A percentile compares a stretch with the other conserved stretches of the same genome.
Evolutionary conservation across 192 early-diverging fungal species (phyloP).

Genomic region (Coemansia sp.): DNA sequence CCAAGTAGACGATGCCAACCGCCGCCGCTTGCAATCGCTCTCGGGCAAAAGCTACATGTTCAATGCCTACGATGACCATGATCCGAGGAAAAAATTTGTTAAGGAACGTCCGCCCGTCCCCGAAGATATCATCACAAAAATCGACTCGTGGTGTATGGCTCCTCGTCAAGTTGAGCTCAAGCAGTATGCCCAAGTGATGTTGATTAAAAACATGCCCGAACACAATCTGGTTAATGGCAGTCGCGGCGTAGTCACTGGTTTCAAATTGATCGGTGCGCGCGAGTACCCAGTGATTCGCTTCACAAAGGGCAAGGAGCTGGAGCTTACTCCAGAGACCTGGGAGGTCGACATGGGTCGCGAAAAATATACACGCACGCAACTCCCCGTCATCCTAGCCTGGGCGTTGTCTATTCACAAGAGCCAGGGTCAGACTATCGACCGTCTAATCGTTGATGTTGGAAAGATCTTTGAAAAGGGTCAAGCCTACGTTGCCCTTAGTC

Average conservation of each 20-base stretch:
- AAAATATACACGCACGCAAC: slow-evolving; percentile 53
- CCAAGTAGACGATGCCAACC: slow-evolving; percentile 79
- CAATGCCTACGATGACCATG: slow-evolving; percentile 53
- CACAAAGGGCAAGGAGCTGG: slow-evolving; percentile 51
- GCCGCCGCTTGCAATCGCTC: slow-evolving; percentile 57
- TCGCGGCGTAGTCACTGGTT: slow-evolving; percentile 63
- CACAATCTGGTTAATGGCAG: slow-evolving; percentile 77
- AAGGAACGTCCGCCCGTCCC: not conserved
- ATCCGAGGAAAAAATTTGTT: not conserved
- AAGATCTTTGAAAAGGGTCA: slow-evolving; percentile 83
- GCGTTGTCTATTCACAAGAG: slow-evolving; percentile 87
- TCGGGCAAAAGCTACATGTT: slow-evolving; percentile 57
- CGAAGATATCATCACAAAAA: slow-evolving; percentile 32
- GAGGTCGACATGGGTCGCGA: slow-evolving; percentile 57
- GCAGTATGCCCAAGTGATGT: slow-evolving; percentile 82
- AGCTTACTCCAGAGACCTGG: slow-evolving; percentile 59
- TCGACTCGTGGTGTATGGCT: slow-evolving; percentile 40
- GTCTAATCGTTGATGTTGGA: slow-evolving; percentile 73
- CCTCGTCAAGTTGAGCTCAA: slow-evolving; percentile 70
- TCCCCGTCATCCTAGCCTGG: slow-evolving; percentile 85
- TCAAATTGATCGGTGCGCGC: slow-evolving; percentile 30
- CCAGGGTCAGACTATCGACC: slow-evolving; percentile 85
- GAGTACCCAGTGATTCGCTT: slow-evolving; percentile 55
- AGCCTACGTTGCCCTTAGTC: slow-evolving; percentile 83
- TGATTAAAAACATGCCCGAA: slow-evolving; percentile 75